Evolutionary conservation across 345 rosid species (phyloP).

Genomic region (Eucalyptus viminalis): DNA sequence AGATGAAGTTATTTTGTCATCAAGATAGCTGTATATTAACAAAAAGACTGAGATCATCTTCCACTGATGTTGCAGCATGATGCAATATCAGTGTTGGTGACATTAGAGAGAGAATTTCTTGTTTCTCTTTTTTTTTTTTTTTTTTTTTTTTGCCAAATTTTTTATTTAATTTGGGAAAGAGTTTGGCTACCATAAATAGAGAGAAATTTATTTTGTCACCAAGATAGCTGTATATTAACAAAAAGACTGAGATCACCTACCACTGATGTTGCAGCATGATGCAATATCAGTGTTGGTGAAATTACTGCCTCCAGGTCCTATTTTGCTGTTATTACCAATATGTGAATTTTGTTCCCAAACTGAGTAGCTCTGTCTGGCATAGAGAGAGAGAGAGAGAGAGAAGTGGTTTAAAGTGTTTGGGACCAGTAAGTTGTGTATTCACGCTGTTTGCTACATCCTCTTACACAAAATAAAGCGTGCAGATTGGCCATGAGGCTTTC

Average conservation of each 20-base stretch:
- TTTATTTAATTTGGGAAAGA: neutral
- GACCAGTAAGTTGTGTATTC: neutral
- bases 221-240: neutral
- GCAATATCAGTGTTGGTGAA: neutral
- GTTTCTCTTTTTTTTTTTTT: neutral
- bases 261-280: neutral
- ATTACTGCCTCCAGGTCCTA: neutral
- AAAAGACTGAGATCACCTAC: neutral
- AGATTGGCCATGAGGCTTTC: neutral
- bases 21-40: neutral
- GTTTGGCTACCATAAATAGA: neutral
- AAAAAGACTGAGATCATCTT: neutral
- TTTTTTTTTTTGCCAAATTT: neutral
- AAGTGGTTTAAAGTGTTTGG: neutral
- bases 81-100: neutral
- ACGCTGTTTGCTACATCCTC: neutral
- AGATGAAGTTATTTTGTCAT: neutral
- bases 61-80: neutral
- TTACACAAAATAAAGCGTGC: neutral
- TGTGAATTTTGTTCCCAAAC: neutral
- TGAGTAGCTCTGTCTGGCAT: neutral
- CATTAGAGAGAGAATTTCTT: neutral
- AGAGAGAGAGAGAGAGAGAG: neutral
- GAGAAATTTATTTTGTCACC: neutral
- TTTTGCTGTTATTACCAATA: neutral